Evolutionary conservation across 164 flowering plant species (phyloP).

Genomic region (Sedum album): DNA sequence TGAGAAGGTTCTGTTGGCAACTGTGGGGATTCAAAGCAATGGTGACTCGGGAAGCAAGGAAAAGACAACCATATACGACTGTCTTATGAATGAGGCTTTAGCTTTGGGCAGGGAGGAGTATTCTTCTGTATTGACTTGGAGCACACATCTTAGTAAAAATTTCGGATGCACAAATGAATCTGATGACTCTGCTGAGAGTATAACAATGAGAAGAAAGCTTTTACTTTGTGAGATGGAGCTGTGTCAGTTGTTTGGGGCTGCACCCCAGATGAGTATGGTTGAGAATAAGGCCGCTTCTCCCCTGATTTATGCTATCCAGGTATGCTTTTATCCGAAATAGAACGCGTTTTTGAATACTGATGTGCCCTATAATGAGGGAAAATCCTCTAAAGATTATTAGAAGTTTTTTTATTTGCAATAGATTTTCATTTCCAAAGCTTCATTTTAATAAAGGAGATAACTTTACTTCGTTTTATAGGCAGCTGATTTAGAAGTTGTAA

Average conservation of each 20-base stretch:
- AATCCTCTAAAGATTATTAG: background rate
- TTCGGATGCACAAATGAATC: background rate
- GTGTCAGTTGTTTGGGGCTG: conserved; percentile 45
- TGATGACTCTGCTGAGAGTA: conserved; percentile 1
- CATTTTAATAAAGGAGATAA: background rate
- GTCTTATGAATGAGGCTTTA: conserved; percentile 34
- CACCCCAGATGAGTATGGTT: conserved; percentile 9
- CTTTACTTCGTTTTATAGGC: conserved; percentile 25
- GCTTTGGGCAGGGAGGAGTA: conserved; percentile 18
- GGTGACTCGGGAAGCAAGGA: conserved; percentile 5
- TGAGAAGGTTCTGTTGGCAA: conserved; percentile 23
- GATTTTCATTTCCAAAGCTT: background rate
- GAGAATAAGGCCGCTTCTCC: conserved; percentile 28
- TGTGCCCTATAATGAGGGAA: background rate
- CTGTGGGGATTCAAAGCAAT: background rate
- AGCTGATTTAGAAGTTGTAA: conserved; percentile 38
- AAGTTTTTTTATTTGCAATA: background rate
- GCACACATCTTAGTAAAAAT: background rate
- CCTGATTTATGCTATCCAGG: conserved; percentile 38
- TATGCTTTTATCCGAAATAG: conserved; percentile 4
- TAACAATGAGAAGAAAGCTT: conserved; percentile 25
- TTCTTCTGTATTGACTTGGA: background rate
- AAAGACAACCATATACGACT: conserved; percentile 27
- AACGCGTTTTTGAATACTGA: background rate
- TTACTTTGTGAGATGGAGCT: conserved; percentile 45